Evolutionary conservation across 2,329 filamentous ascomycete species (phyloP).

Genomic region (Bimuria novae-zelandiae): DNA sequence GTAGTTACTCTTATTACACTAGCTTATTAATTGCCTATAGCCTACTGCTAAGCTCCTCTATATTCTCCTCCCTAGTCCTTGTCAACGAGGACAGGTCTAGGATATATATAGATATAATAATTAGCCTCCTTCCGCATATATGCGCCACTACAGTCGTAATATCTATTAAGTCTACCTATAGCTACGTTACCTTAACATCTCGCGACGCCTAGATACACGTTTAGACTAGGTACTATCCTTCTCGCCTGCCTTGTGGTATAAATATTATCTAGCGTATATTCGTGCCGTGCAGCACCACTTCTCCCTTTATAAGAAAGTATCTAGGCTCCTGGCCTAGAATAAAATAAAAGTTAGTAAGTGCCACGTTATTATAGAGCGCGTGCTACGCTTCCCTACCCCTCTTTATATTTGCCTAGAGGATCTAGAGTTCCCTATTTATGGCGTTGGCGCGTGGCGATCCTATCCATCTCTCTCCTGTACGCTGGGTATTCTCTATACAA

Average conservation of each 20-base stretch:
- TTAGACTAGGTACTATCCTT: background rate
- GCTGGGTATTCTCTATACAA: slow-evolving; percentile 5
- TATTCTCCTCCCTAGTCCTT: no score
- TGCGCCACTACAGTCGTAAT: no score
- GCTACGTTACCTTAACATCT: background rate
- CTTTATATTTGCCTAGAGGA: no score
- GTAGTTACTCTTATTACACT: slow-evolving; percentile 13
- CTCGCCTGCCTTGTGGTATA: slow-evolving; percentile 4
- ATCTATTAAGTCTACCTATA: no score
- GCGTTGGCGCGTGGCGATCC: slow-evolving; percentile 8
- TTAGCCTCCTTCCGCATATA: no score
- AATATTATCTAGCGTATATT: slow-evolving; percentile 2
- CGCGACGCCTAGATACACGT: background rate
- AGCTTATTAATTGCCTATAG: slow-evolving; percentile 10
- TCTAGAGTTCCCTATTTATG: no score
- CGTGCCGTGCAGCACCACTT: slow-evolving; percentile 2
- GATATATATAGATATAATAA: no score
- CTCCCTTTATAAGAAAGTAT: slow-evolving; percentile 8
- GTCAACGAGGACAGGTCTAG: slow-evolving; percentile 7
- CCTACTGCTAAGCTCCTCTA: no score
- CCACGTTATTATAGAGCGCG: no score
- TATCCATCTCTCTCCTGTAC: slow-evolving; percentile 10
- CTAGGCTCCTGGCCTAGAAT: slow-evolving; percentile 14
- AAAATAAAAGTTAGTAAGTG: slow-evolving; percentile 13
- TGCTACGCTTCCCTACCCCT: no score